Evolutionary conservation across 495 filamentous ascomycete genomes (phyloP), one percentile per base, ranked within the genome.

Genomic region (Penicillium psychrofluorescens): DNA sequence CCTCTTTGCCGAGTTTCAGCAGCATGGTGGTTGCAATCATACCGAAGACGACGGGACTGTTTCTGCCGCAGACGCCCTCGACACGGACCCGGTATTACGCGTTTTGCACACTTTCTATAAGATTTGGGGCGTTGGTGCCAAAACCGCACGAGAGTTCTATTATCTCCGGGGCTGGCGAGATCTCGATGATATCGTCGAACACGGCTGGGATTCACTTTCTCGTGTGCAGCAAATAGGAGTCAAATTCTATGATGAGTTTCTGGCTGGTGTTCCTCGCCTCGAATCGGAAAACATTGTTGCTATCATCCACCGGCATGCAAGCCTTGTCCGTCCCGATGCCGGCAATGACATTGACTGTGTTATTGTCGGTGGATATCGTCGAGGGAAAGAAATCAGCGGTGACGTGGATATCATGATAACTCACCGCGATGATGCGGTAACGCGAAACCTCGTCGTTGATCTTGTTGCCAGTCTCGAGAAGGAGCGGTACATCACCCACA

Each of bases 241-340:
- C n/a, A 97, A 97, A 58, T 96, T 82, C 59, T 95, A 90, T 58
- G 86, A 94, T 36, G 92, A 97, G 42, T 85, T 98, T 36, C 71
- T 77, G 30, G 59, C 70, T 14, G 76, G 75, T 29, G 85, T 98
- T 12, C 75, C 89, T 1, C 75, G 90, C 2, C 36, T 42, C 0
- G 91, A 98, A 54, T 82, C 88, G 3, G 84, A 88, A 52, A 44
- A 55, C 1, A 95, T 96, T 45, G 78, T 73, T 0, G 45, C 53
- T 4, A 68, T 71, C 8, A 71, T 97, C 32, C 69, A 76, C 3
- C 49, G 61, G 2, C 80, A 90, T 51, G 90, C 89, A 45, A 59
- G 57, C 51, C 76, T 32, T 36, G 70, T 51, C 44, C 14, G 71
- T 59, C 51, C 67, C 40, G 36, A 71, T 58, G 45, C 53, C 43